Base-by-base conservation (phyloP, 257 asterid species). In the Capsicum baccatum region DNA sequence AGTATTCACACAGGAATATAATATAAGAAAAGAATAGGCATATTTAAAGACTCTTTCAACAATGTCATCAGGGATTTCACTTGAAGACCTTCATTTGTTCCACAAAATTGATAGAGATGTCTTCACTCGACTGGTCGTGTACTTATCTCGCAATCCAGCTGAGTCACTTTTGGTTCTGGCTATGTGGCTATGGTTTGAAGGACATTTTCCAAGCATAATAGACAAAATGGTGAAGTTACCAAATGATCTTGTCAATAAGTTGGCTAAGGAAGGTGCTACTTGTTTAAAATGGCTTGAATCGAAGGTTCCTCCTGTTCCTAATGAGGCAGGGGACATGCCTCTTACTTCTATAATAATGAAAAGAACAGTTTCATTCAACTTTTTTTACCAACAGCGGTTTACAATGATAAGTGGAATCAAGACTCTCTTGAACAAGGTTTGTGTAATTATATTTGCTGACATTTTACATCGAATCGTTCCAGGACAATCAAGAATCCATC, bases 351-450 rank as follows among this genome's bases (percentile, higher is more conserved):
- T 37, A 14, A 3, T 67, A 67, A 13, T 67, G 76, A 37, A 37
- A 3, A 80, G 50, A 73, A 37, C 19, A 6, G 9, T 86, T 44
- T 60, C 81, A 14, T 13, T 79, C 37, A 54, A 9, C 2, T 14
- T 17, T 3, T 79, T 73, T 81, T 80, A 60, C 12, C 21, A 64
- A 15, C 67, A 54, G 35, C 84, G 83, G 21, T 86, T 79, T 33
- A 50, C 68, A 42, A 9, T 84, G 66, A 86, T 86, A 14, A 56
- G 59, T 9, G 81, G 83, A 6, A 63, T 86, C 0, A 86, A 84
- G 58, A 3, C 33, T 1, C 67, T 82, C 2, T 78, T 87, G 13
- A 82, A 56, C 52, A 84, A 82, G 26, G 86, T 79, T 15, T 19
- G 47, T 12, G 44, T 21, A 10, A 55, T 52, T 13, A 33, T 79